Evolutionary conservation across 192 early-diverging fungal genomes (phyloP).

Genomic region (Umbelopsis sp.): DNA sequence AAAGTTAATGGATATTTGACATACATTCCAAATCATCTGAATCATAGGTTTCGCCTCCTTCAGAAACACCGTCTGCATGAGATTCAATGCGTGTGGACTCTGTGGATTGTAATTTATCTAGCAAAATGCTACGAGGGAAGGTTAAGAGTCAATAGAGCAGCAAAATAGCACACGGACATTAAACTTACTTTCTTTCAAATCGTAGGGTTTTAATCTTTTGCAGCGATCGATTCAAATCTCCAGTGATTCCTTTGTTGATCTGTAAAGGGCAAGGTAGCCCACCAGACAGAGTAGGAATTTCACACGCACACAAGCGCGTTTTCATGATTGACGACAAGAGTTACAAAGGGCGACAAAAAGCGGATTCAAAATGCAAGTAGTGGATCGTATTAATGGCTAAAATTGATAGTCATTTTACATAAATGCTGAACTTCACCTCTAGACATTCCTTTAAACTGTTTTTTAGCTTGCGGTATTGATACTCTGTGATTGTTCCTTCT

Average conservation of each 20-base stretch:
- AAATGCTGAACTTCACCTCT: neutral
- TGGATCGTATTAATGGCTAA: no score
- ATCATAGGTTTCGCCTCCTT: neutral
- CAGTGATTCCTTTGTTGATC: slow-evolving; percentile 11
- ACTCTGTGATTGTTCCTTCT: neutral
- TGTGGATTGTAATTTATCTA: slow-evolving; percentile 6
- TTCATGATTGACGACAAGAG: neutral
- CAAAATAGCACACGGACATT: neutral
- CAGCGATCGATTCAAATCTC: neutral
- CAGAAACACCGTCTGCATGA: neutral
- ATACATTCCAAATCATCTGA: neutral
- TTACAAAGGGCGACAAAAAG: neutral
- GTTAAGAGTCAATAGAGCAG: neutral
- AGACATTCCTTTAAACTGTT: neutral
- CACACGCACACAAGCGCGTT: neutral
- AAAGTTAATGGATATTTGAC: neutral
- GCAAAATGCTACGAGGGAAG: neutral
- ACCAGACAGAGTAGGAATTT: neutral
- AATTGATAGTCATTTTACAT: no score
- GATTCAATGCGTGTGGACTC: neutral
- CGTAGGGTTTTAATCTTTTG: slow-evolving; percentile 9
- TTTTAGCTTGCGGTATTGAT: slow-evolving; percentile 12
- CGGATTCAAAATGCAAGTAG: neutral
- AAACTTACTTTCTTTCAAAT: slow-evolving; percentile 16
- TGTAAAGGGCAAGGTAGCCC: neutral